phyloP scores from a whole-genome alignment of 2,329 filamentous ascomycete genomes.

The Xylaria sp. region DNA sequence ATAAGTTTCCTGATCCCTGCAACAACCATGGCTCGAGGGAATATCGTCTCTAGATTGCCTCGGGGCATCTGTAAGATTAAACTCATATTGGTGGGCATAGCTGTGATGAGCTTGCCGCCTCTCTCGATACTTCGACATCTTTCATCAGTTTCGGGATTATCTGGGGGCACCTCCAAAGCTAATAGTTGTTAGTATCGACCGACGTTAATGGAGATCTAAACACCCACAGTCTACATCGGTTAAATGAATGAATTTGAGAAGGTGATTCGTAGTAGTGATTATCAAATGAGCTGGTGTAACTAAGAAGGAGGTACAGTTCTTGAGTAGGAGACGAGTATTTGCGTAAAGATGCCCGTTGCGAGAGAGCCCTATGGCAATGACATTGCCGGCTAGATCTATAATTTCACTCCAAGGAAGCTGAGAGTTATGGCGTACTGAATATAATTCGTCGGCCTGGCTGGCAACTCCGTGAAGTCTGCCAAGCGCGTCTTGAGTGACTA shows the following conservation, averaged over 20 bases:
- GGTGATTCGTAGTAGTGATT: constrained; percentile 90
- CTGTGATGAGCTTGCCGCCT: constrained; percentile 85
- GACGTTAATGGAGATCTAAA: constrained; percentile 3
- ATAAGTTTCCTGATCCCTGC: constrained; percentile 87
- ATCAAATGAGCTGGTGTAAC: constrained; percentile 85
- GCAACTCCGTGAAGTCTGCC: constrained; percentile 58
- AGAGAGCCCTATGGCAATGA: constrained; percentile 72
- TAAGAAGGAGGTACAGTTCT: constrained; percentile 92
- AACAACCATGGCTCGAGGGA: constrained; percentile 89
- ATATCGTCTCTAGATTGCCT: constrained; percentile 95
- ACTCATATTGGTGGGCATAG: constrained; percentile 87
- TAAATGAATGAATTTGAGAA: constrained; percentile 94
- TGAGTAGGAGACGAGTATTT: constrained; percentile 76
- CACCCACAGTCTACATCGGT: constrained; percentile 69
- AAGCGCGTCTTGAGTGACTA: constrained; percentile 57
- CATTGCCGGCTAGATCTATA: constrained; percentile 53
- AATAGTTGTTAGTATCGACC: constrained; percentile 13
- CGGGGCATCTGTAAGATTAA: constrained; percentile 94
- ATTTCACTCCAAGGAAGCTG: constrained; percentile 66
- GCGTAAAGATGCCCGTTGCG: constrained; percentile 82
- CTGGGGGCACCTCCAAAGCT: constrained; percentile 84
- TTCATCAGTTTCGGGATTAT: constrained; percentile 92
- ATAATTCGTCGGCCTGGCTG: constrained; percentile 47
- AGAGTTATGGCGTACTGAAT: constrained; percentile 54
- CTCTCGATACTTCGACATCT: constrained; percentile 91